Base-by-base conservation (phyloP, 2,329 filamentous ascomycete species). In the Dactylellina drechsleri region DNA sequence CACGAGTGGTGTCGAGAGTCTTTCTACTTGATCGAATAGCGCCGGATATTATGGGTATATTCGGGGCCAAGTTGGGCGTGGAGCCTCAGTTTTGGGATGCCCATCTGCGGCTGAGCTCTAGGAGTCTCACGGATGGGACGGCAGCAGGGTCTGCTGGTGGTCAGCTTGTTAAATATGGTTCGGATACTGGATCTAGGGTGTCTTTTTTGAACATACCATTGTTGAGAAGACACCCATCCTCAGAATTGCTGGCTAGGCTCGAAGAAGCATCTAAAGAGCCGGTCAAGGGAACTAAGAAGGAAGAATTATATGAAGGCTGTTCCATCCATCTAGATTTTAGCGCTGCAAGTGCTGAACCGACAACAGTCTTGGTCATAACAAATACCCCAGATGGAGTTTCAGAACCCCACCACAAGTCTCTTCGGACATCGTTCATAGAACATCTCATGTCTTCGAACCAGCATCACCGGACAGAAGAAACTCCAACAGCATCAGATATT, bases 81-180 rank as follows among this genome's bases (percentile, higher is more conserved):
- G 70, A 75, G 43, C 70, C 70, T 1, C 70, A 75, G 36, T 75
- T 75, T 23, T 75, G 70, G 70, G 64, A 75, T 50, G 70, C 70
- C 2, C 70, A 75, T 60, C 53, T 75, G 31, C 70, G 68, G 28
- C 16, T 75, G 3, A 45, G 36, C 12, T 13, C 43, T 45, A 23
- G 23, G 2, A 58, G 43, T 4, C 5, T 5, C 10, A 41, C 20
- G 15, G 62, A 58, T 20, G 18, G 56, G 12, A 23, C 18, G 7
- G n/a, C 16, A n/a, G n/a, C 57, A n/a, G 36, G 70, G n/a, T 68
- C 70, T 18, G 23, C 23, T 4, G 64, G 70, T 15, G 70, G 70
- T 20, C 70, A 75, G 26, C 45, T 75, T 28, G 62, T 68, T 36
- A 47, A 58, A 28, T 75, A 67, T 41, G 70, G 70, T 2, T 57